Evolutionary conservation across 441 rosid species (phyloP).

Genomic region (Macaranga tanarius): DNA sequence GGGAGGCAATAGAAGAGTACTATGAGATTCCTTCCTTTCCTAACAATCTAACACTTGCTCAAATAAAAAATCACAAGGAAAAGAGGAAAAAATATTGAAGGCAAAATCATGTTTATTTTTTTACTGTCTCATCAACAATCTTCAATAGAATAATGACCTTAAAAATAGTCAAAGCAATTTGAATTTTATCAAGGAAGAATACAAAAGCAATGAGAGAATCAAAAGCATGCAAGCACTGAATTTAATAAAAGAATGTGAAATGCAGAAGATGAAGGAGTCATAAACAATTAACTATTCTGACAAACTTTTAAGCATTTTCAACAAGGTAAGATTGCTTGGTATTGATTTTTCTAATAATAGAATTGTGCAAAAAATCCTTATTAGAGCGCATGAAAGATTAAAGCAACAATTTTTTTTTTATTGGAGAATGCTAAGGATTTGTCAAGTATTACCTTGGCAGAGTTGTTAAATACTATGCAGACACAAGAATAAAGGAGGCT

Average conservation of each 20-base stretch:
- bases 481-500: background rate
- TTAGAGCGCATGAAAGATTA: background rate
- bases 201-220: background rate
- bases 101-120: conserved; percentile 6
- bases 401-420: background rate
- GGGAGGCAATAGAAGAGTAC: background rate
- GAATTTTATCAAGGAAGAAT: background rate
- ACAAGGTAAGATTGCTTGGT: conserved; percentile 1
- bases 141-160: conserved; percentile 7
- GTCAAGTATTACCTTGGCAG: conserved; percentile 1
- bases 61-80: too few relatives aligned
- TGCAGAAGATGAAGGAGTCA: background rate
- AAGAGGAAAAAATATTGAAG: background rate
- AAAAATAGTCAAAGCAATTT: background rate
- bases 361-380: background rate
- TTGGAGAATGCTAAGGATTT: conserved; percentile 7
- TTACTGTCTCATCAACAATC: background rate
- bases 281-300: background rate
- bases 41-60: too few relatives aligned
- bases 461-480: background rate
- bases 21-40: background rate
- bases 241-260: too few relatives aligned
- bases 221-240: background rate
- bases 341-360: background rate
- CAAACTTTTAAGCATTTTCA: background rate